Percentiles rank a stretch among this genome's conserved stretches.
Evolutionary conservation across 1,284 basidiomycete species (phyloP).

Genomic region (Termitomyces sp.): DNA sequence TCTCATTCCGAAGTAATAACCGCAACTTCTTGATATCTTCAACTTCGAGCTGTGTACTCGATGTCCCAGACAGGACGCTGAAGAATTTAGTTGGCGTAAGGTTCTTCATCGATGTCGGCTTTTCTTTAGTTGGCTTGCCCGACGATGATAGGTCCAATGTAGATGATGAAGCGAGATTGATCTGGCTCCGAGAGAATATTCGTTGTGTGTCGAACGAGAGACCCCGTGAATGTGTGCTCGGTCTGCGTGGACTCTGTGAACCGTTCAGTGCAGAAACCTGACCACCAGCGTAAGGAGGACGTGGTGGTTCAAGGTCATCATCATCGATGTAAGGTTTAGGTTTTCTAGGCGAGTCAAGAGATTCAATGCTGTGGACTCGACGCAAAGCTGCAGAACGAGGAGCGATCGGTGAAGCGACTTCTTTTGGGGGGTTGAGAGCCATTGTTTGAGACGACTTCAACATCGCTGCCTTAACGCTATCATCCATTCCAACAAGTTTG

Average conservation of each 20-base stretch:
- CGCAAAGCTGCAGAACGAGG: conserved; percentile 42
- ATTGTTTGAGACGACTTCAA: conserved; percentile 76
- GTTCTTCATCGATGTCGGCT: conserved; percentile 41
- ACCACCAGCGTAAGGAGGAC: conserved; percentile 28
- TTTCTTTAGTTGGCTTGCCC: conserved; percentile 40
- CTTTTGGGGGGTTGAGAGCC: conserved; percentile 37
- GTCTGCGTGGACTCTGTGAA: conserved; percentile 40
- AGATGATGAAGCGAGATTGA: conserved; percentile 38
- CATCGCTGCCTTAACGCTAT: conserved; percentile 86
- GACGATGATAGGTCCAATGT: conserved; percentile 34
- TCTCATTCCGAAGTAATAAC: conserved; percentile 80
- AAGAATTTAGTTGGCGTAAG: conserved; percentile 61
- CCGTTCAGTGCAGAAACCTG: conserved; percentile 36
- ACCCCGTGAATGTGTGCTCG: conserved; percentile 47
- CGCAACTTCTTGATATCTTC: conserved; percentile 75
- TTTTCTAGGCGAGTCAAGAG: conserved; percentile 49
- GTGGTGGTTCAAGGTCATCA: conserved; percentile 37
- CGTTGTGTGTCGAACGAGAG: conserved; percentile 47
- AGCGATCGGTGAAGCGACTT: conserved; percentile 29
- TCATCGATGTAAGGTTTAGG: conserved; percentile 28
- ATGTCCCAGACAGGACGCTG: conserved; percentile 58
- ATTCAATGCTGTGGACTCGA: conserved; percentile 66
- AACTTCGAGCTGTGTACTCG: conserved; percentile 65
- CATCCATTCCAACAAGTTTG: conserved; percentile 74
- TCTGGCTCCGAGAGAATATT: conserved; percentile 44